Evolutionary conservation across 768 basidiomycete genomes (phyloP), one percentile per base, ranked within the genome.

Genomic region (Asterophora parasitica): DNA sequence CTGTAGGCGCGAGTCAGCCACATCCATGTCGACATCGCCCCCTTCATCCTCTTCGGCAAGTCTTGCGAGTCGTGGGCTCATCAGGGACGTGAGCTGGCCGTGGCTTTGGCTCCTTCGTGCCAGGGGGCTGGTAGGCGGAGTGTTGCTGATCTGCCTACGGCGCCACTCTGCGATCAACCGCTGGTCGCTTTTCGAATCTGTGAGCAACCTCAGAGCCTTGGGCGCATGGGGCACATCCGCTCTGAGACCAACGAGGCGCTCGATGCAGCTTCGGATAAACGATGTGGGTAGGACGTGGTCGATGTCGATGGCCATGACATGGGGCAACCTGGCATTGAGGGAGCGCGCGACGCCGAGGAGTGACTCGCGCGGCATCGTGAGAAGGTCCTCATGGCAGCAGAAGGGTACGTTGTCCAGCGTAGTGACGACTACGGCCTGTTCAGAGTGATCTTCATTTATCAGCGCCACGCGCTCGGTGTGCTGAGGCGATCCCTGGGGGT

Each of bases 351-450:
- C 82, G 0, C 47, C 60, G 38, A 80, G 58, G 36, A 88, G 77
- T 49, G 77, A 68, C 1, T 61, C 37, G 34, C 76, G 77, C 3
- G 75, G 56, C 85, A 88, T 86, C 1, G 76, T 72, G 45, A 85
- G 57, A 34, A 87, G 72, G 54, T 88, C 84, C 50, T 84, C 82
- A 58, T 88, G 83, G 62, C 83, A 85, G 64, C 82, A 83, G 65
- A 87, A 88, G 0, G 84, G 84, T 8, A 76, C 67, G 17, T 61
- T 63, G 34, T 73, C 67, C 10, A 88, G 70, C 5, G 83, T 72
- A 0, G 81, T 85, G 60, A 87, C 78, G 32, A 86, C 70, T 34
- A 87, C 67, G 7, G 77, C 79, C 53, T 81, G 76, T 42, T 75
- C 73, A 2, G 74, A 64, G 12, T 62, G 58, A 23, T 76, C 74